phyloP scores from a whole-genome alignment of 331 rosid genomes.

The Malus hybrid region DNA sequence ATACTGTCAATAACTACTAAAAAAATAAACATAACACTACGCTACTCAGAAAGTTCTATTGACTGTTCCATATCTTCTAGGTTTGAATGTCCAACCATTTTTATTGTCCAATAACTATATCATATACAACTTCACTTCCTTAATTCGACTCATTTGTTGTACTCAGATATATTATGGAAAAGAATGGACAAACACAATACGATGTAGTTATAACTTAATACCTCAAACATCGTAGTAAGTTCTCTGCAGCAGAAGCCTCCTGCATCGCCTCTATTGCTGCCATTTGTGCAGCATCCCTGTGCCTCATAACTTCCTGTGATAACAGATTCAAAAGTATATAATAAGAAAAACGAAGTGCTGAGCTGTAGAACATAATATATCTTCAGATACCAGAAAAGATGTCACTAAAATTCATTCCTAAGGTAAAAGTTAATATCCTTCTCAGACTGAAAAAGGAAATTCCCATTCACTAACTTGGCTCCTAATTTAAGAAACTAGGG shows the following conservation, averaged over 20 bases:
- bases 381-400: not conserved
- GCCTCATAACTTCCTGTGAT: conserved; percentile 71
- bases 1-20: not conserved
- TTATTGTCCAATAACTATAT: not conserved
- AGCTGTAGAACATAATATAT: not conserved
- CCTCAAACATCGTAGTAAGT: conserved; percentile 74
- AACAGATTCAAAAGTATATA: conserved; percentile 9
- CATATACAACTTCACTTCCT: not conserved
- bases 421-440: not conserved
- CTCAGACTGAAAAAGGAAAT: not conserved
- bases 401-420: not conserved
- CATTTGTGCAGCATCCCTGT: conserved; percentile 77
- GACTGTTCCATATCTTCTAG: not conserved
- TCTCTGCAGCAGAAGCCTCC: conserved; percentile 88
- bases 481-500: not conserved
- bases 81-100: not conserved
- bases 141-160: not conserved
- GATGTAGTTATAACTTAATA: conserved; percentile 36
- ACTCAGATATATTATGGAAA: not conserved
- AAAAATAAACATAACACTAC: not conserved
- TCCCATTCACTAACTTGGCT: not conserved
- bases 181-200: not conserved
- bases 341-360: not conserved
- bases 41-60: not conserved
- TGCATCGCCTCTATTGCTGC: conserved; percentile 85